Evolutionary conservation across 2,329 filamentous ascomycete species (phyloP), one percentile per base, ranked within the genome.

Genomic region (Talaromyces sp.): DNA sequence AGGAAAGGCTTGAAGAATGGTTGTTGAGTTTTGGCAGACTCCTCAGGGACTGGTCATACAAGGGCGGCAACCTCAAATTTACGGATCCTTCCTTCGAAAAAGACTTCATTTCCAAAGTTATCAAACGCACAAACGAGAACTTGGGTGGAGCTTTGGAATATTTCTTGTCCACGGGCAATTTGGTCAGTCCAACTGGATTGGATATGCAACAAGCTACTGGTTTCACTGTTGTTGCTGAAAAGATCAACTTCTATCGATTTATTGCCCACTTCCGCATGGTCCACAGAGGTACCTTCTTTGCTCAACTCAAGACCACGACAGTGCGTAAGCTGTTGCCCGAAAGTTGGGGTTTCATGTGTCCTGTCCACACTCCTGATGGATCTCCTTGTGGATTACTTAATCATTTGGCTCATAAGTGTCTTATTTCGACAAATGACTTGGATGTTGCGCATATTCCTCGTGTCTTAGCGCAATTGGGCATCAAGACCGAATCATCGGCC

Each of bases 231-330:
- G 93, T 98, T 60, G 95, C 95, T 2, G 95, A 99, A 77, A 98
- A 98, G 84, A 94, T 99, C 76, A 99, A 99, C 81, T 99, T 98
- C 77, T 88, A 96, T 73, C 92, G 95, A 73, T 99, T 98, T 81
- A 96, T 99, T 81, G 95, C 92, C 78, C 95, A 99, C 79, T 99
- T 99, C 85, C 90, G 95, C 70, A 97, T 97, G 93, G 92, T 99
- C 65, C 95, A 99, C 82, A 89, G 95, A 88, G 95, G 95, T 83
- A 95, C 92, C 75, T 99, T 99, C 86, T 99, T 99, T 77, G 95
- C 95, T 3, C 92, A 98, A 76, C 81, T 99, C 69, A 98, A 97
- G 81, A 99, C 95, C 0, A 99, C 95, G 0, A 95, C 95, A 0
- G 95, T 99, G 60, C 88, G 95, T 81, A 99, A 98, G 78, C 83